Percentiles rank a stretch among this genome's conserved stretches.
Evolutionary conservation across 208 protist genomes (phyloP).

Genomic region (Angomonas desouzai): DNA sequence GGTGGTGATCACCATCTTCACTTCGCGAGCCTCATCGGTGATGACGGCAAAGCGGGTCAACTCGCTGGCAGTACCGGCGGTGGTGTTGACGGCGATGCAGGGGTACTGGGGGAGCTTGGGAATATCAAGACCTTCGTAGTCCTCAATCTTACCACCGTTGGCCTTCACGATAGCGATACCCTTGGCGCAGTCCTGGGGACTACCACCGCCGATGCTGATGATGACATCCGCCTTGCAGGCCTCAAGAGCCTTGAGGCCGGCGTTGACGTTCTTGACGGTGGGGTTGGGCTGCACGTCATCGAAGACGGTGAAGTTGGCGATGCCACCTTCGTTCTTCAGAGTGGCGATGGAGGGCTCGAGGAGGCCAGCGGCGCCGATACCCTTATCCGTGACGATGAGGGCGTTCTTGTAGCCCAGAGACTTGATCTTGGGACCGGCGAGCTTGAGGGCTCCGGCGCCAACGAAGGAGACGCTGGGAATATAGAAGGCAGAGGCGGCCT

Average conservation of each 20-base stretch:
- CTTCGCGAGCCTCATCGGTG: conserved; percentile 63
- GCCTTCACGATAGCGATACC: conserved; percentile 71
- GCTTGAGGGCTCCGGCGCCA: conserved; percentile 47
- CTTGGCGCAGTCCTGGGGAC: conserved; percentile 85
- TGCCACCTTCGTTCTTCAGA: conserved; percentile 53
- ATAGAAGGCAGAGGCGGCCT: conserved; percentile 59
- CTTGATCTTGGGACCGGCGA: conserved; percentile 48
- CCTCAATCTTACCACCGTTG: conserved; percentile 58
- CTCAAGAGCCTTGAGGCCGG: conserved; percentile 45
- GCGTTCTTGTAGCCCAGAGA: conserved; percentile 55
- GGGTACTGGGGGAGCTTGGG: conserved; percentile 39
- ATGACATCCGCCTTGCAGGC: conserved; percentile 52
- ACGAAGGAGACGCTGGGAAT: conserved; percentile 55
- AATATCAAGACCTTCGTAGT: conserved; percentile 59
- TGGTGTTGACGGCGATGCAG: conserved; percentile 80
- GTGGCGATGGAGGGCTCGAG: conserved; percentile 38
- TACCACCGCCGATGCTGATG: conserved; percentile 83
- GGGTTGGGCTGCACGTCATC: conserved; percentile 64
- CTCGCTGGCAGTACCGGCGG: conserved; percentile 87
- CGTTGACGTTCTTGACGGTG: conserved; percentile 51
- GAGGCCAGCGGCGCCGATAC: conserved; percentile 48
- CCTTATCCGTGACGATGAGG: conserved; percentile 66
- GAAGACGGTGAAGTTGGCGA: conserved; percentile 41
- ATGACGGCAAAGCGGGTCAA: conserved; percentile 89
- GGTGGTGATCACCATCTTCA: conserved; percentile 64